Base-by-base conservation (phyloP, 2,329 filamentous ascomycete genomes). In the Fusarium papillatum region DNA sequence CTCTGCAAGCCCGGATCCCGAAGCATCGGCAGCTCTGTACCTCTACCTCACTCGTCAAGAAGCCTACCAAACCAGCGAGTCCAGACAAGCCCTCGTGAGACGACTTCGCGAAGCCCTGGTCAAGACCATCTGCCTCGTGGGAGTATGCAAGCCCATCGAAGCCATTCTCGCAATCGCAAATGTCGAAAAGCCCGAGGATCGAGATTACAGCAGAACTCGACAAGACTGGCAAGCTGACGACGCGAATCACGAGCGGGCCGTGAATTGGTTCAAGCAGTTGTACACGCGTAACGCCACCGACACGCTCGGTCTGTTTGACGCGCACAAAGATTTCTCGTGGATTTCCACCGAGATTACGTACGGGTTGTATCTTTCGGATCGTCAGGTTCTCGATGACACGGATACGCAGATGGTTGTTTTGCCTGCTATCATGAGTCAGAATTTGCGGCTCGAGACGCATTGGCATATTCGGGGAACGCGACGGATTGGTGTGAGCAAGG, bases 111-210 rank as follows among this genome's bases (percentile, higher is more conserved):
- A 93, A 81, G 87, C 87, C 0, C 83, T 93, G 16, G 81, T 93
- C 69, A 93, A 93, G 81, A 82, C 86, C n/a, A 85, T 91, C 14
- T 84, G 85, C 16, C 84, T 93, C 3, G 86, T 92, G 19, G 92
- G 92, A 1, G 90, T 93, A 1, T 91, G 90, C 81, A 93, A 92
- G 78, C 90, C 91, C 10, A 81, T 93, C 7, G 90, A 92, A 76
- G 88, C 90, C 2, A 88, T 92, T 53, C 84, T 92, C 10, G 84
- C 87, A n/a, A 91, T 92, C 65, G 84, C 82, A 68, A 83, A 85
- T 19, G 79, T 89, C 13, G 90, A 91, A 74, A 74, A 74, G 7
- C 75, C 80, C 1, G 90, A 92, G 78, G 91, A 93, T 76, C 88
- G 86, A 64, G 91, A 93, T 75, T 89, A 85, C 67, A 86, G 83